These are phyloP conservation scores for Aspergillus sp. DNA, from an alignment of 2,329 filamentous ascomycete species.

Conservation along the genomic window DNA sequence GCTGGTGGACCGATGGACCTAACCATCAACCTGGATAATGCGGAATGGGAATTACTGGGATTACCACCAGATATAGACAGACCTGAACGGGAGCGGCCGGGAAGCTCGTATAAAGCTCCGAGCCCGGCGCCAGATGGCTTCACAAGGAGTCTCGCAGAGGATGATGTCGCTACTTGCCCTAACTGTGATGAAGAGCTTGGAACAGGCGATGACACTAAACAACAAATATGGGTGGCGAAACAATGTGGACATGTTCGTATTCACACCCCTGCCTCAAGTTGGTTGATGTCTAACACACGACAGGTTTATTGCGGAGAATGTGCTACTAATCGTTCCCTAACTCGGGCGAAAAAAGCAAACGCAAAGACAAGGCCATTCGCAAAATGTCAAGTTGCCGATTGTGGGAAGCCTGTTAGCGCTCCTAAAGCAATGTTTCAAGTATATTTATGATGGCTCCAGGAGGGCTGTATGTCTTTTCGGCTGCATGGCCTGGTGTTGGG, in stretches of 20 bases:
- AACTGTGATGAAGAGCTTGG: constrained; percentile 84
- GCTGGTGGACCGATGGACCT: constrained; percentile 23
- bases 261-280: not conserved
- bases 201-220: constrained; percentile 67
- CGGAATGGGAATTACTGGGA: constrained; percentile 28
- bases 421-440: constrained; percentile 48
- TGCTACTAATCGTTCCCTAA: constrained; percentile 39
- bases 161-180: constrained; percentile 76
- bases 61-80: constrained; percentile 38
- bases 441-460: constrained; percentile 40
- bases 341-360: constrained; percentile 34
- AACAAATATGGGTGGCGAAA: constrained; percentile 90
- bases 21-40: constrained; percentile 33
- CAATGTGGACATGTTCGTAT: constrained; percentile 82
- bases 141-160: constrained; percentile 71
- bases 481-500: constrained; percentile 23
- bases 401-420: constrained; percentile 40
- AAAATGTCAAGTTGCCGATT: constrained; percentile 45
- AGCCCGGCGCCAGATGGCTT: constrained; percentile 72
- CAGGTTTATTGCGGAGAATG: constrained; percentile 53
- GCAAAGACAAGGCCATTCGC: constrained; percentile 41
- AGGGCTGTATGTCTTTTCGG: not conserved
- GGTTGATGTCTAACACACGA: constrained; percentile 10
- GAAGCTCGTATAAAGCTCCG: constrained; percentile 59
- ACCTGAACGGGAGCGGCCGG: constrained; percentile 11